phyloP scores from a whole-genome alignment of 2,329 filamentous ascomycete species.

The Plectosphaerella sp. region DNA sequence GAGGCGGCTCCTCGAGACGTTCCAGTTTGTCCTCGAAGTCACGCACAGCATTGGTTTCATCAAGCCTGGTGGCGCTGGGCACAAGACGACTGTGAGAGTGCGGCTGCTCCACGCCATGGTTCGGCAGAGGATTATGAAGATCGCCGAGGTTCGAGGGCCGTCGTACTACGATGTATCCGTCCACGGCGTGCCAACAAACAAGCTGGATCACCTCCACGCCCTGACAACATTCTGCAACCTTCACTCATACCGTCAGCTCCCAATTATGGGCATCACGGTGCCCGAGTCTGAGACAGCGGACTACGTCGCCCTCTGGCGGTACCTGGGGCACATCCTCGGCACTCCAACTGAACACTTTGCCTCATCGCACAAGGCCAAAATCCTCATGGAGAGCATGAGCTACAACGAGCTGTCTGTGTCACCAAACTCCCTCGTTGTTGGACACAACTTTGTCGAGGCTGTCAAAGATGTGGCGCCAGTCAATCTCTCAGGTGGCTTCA shows the following conservation, averaged over 20 bases:
- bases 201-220: conserved; percentile 60
- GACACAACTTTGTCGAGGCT: conserved; percentile 31
- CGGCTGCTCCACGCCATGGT: conserved; percentile 62
- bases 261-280: conserved; percentile 58
- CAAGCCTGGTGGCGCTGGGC: conserved; percentile 57
- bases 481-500: conserved; percentile 26
- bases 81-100: conserved; percentile 56
- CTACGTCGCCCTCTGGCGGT: conserved; percentile 55
- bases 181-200: conserved; percentile 59
- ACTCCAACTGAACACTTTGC: conserved; percentile 20
- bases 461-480: conserved; percentile 29
- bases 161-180: conserved; percentile 55
- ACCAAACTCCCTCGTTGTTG: conserved; percentile 25
- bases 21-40: conserved; percentile 47
- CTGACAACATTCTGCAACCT: conserved; percentile 60
- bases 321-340: conserved; percentile 23
- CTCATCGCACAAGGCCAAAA: conserved; percentile 18
- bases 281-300: conserved; percentile 53
- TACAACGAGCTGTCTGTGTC: conserved; percentile 27
- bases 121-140: conserved; percentile 54
- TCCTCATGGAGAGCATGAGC: conserved; percentile 26
- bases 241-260: conserved; percentile 58
- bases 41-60: conserved; percentile 54
- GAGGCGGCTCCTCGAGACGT: conserved; percentile 47
- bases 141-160: conserved; percentile 41